Evolutionary conservation across 306 rosid species (phyloP).

Genomic region (Begonia peltatifolia): DNA sequence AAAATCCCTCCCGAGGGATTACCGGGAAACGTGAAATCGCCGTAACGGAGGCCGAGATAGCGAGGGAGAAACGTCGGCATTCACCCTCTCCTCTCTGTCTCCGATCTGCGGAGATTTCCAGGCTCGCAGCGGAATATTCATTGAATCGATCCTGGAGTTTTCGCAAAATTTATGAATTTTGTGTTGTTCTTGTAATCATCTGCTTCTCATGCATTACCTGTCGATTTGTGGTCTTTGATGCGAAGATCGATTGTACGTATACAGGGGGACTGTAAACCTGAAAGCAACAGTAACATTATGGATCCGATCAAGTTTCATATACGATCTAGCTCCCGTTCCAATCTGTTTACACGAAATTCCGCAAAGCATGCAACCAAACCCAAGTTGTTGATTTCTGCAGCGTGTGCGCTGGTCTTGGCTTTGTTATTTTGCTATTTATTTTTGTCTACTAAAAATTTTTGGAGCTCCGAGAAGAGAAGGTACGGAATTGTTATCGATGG

Average conservation of each 20-base stretch:
- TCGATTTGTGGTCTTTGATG: constrained; percentile 30
- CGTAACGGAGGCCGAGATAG: no score
- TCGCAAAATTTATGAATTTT: background rate
- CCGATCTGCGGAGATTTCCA: no score
- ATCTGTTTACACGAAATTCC: constrained; percentile 43
- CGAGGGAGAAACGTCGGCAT: no score
- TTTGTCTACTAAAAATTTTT: constrained; percentile 4
- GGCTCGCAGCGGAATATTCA: no score
- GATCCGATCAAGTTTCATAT: constrained; percentile 56
- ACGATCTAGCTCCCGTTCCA: constrained; percentile 44
- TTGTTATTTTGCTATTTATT: constrained; percentile 21
- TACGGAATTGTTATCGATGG: constrained; percentile 71
- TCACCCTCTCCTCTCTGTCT: no score
- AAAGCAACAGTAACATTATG: constrained; percentile 20
- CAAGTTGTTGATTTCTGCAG: constrained; percentile 5
- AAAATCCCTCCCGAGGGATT: no score
- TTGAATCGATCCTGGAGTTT: no score
- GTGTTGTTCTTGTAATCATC: background rate
- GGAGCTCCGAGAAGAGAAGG: constrained; percentile 9
- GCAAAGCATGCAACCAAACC: constrained; percentile 19
- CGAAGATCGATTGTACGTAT: constrained; percentile 63
- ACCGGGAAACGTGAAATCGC: no score
- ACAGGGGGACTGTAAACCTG: constrained; percentile 16
- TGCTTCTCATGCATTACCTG: background rate
- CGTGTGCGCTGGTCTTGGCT: constrained; percentile 19